Percentiles rank a stretch among this genome's conserved stretches.
phyloP scores from a whole-genome alignment of 805 yeast genomes.

The Suhomyces canberraensis region DNA sequence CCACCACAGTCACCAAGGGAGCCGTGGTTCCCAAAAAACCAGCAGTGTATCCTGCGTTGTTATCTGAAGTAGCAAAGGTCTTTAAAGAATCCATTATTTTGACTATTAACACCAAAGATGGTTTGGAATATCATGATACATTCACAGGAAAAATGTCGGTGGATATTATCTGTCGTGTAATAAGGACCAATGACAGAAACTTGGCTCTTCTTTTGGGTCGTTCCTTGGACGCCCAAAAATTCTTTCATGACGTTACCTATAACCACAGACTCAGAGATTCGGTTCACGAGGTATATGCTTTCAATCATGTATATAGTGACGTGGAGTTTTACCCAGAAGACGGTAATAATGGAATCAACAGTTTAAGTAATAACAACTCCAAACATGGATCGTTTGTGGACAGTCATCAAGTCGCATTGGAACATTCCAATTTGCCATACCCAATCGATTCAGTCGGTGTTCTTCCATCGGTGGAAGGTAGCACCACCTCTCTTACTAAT shows the following conservation, averaged over 20 bases:
- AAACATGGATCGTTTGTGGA: slow-evolving; percentile 29
- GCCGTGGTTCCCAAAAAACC: slow-evolving; percentile 43
- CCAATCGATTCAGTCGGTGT: slow-evolving; percentile 14
- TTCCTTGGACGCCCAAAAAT: slow-evolving; percentile 88
- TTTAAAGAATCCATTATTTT: slow-evolving; percentile 68
- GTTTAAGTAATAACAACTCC: slow-evolving; percentile 19
- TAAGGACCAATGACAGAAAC: slow-evolving; percentile 87
- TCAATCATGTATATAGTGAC: slow-evolving; percentile 54
- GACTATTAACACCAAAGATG: slow-evolving; percentile 84
- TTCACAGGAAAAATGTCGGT: slow-evolving; percentile 95
- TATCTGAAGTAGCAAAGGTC: slow-evolving; percentile 78
- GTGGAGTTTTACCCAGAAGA: slow-evolving; percentile 40
- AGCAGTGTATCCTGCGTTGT: slow-evolving; percentile 81
- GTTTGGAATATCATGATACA: slow-evolving; percentile 85
- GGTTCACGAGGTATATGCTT: slow-evolving; percentile 80
- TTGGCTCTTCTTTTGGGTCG: slow-evolving; percentile 86
- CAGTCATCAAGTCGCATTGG: slow-evolving; percentile 6
- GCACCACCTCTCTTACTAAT: slow-evolving; percentile 14
- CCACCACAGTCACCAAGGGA: slow-evolving; percentile 16
- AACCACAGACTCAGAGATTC: slow-evolving; percentile 92
- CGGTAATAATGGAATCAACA: slow-evolving; percentile 19
- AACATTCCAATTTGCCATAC: slow-evolving; percentile 13
- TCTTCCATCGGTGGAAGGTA: slow-evolving; percentile 12
- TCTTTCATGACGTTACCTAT: slow-evolving; percentile 93
- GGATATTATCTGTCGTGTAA: slow-evolving; percentile 79